Base-by-base conservation (phyloP, 768 basidiomycete genomes). In the Cystobasidium ongulense region DNA sequence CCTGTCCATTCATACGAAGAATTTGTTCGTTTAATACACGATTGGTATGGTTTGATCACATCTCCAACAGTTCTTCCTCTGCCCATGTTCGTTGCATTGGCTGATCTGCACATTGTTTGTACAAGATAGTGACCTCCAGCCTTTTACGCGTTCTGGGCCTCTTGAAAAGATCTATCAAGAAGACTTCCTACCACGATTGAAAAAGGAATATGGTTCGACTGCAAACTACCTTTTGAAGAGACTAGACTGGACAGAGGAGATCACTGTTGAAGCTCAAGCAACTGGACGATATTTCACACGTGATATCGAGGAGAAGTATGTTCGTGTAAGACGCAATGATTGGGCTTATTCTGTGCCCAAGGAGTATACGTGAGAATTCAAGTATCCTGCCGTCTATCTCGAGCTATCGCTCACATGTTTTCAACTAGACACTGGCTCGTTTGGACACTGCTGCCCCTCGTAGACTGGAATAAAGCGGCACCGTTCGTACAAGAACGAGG, bases 391-490 rank as follows among this genome's bases (percentile, higher is more conserved):
- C 17, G 23, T 50, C n/a, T 25, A 23, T 52, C 10, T 8, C 21
- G 21, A 41, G 36, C 8, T 33, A 50, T 8, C 25, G 35, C 67
- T 54, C 43, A 41, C 4, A 7, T 52, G 11, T 31, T 17, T 31
- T 36, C n/a, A 11, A 33, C 10, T 29, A 71, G 68, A 59, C 68
- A 71, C 43, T 71, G 68, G 68, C 50, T 71, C 17, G 53, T 71
- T 18, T 71, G 68, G 68, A 71, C 68, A 27, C 29, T 71, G 5
- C 53, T 71, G 10, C 68, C 68, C 2, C 18, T 71, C 29, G 52
- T 71, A 11, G 54, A 71, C 39, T 71, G 68, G 68, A 29, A 8
- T 23, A 71, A 71, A 21, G 50, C 68, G 23, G n/a, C 18, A 8
- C 31, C 68, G 7, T 59, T 71, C 21, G 68, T 71, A 15, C 38